These are phyloP conservation scores for Niveomyces coronatus DNA, from an alignment of 2,329 filamentous ascomycete genomes.

Conservation along the genomic window DNA sequence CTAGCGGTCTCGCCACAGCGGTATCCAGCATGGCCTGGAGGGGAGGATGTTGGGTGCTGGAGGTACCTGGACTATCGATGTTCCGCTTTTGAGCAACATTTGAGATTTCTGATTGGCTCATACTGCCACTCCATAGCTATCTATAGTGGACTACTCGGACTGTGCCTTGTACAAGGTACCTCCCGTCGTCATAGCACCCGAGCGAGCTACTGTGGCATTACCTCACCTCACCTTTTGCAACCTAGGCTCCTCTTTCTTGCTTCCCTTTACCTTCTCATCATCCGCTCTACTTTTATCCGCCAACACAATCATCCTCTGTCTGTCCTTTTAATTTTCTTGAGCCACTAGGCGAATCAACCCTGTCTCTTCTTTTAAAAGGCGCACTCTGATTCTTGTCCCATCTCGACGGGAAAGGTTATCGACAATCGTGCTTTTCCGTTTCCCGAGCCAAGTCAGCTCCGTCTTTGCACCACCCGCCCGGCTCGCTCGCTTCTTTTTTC, in stretches of 20 bases:
- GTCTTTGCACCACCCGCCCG: constrained; percentile 16
- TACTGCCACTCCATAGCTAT: constrained; percentile 9
- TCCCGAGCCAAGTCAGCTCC: constrained; percentile 4
- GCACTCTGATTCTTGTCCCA: no score
- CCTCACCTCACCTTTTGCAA: constrained; percentile 6
- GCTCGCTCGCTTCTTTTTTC: constrained; percentile 15
- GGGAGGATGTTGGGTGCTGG: constrained; percentile 15
- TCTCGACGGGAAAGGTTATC: no score
- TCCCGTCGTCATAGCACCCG: constrained; percentile 5
- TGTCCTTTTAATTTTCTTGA: neutral
- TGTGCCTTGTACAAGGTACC: constrained; percentile 5
- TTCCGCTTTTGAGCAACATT: constrained; percentile 23
- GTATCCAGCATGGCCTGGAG: no score
- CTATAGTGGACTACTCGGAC: constrained; percentile 2
- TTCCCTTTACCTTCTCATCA: constrained; percentile 11
- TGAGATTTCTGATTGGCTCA: constrained; percentile 26
- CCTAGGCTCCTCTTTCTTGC: constrained; percentile 8
- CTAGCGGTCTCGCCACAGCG: constrained; percentile 6
- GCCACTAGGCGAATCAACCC: no score
- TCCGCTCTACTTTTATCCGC: no score
- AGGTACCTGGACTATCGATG: constrained; percentile 22
- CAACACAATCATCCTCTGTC: no score
- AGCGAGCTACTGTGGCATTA: constrained; percentile 12
- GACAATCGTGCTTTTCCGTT: no score
- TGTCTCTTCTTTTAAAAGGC: no score